Conservation (phyloP, 352 stramenopile species). For the Halophytophthora polymorphica region DNA sequence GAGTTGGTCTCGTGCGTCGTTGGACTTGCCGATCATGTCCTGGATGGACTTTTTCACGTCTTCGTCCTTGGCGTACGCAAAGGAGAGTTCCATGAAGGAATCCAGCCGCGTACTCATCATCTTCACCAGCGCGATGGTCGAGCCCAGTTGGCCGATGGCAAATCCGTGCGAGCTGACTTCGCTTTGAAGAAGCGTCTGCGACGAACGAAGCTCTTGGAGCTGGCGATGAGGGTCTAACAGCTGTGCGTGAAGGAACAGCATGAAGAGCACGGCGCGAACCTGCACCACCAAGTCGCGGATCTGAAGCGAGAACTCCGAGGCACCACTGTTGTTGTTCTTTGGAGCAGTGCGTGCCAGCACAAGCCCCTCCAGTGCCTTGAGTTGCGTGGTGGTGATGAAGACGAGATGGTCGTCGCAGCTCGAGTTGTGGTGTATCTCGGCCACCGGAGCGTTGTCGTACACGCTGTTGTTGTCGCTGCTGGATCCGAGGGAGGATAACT, state of each 20-base stretch:
- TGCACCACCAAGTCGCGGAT: constrained; percentile 60
- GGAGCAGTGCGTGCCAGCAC: constrained; percentile 17
- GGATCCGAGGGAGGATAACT: constrained; percentile 5
- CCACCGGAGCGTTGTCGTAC: neutral
- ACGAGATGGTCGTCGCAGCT: constrained; percentile 42
- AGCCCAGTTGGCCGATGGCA: constrained; percentile 45
- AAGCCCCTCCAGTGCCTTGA: constrained; percentile 29
- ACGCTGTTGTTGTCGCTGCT: constrained; percentile 10
- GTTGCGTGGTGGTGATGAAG: constrained; percentile 31
- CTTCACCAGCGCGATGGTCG: constrained; percentile 55
- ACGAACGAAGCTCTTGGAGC: constrained; percentile 26
- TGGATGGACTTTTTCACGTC: constrained; percentile 74
- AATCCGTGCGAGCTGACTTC: constrained; percentile 45
- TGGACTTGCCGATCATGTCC: constrained; percentile 50
- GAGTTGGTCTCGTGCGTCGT: constrained; percentile 39
- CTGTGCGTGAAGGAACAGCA: constrained; percentile 43
- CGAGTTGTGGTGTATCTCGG: constrained; percentile 9
- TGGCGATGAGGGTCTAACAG: constrained; percentile 35
- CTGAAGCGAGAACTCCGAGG: constrained; percentile 21
- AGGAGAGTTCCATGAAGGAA: constrained; percentile 60
- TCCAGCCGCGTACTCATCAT: constrained; percentile 60
- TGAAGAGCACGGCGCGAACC: constrained; percentile 46
- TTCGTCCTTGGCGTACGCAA: constrained; percentile 66
- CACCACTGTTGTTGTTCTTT: constrained; percentile 16
- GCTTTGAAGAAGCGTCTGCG: constrained; percentile 27